Conservation (phyloP, 1,284 basidiomycete genomes). For the Rhizoctonia solani region DNA sequence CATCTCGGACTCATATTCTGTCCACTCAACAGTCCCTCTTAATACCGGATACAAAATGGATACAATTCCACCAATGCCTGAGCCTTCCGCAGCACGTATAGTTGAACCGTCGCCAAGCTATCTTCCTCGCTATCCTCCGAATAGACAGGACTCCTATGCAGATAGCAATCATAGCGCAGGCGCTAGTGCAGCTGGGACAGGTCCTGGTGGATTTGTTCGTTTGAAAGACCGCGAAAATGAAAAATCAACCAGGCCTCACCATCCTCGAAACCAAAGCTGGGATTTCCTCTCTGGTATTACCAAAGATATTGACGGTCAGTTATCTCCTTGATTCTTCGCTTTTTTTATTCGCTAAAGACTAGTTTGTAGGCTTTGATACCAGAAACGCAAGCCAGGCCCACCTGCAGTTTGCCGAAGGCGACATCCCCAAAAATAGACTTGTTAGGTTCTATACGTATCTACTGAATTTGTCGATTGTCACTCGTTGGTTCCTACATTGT, state of each 20-base stretch:
- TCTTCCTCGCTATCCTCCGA: slow-evolving; percentile 21
- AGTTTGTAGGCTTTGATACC: slow-evolving; percentile 41
- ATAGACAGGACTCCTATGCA: slow-evolving; percentile 21
- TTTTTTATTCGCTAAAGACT: slow-evolving; percentile 52
- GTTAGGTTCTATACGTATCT: slow-evolving; percentile 71
- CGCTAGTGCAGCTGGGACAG: not conserved
- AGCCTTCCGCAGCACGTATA: slow-evolving; percentile 22
- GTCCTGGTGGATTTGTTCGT: slow-evolving; percentile 19
- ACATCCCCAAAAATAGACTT: slow-evolving; percentile 50
- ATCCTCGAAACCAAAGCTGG: slow-evolving; percentile 51
- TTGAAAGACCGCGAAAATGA: slow-evolving; percentile 33
- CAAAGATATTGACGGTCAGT: slow-evolving; percentile 59
- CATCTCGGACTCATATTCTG: slow-evolving; percentile 11
- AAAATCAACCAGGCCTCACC: slow-evolving; percentile 7
- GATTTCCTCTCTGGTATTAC: slow-evolving; percentile 58
- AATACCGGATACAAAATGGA: slow-evolving; percentile 21
- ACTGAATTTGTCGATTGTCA: slow-evolving; percentile 75
- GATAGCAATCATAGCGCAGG: slow-evolving; percentile 22
- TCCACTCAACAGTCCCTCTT: slow-evolving; percentile 25
- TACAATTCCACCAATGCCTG: slow-evolving; percentile 4
- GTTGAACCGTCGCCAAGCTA: slow-evolving; percentile 12
- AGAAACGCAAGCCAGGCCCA: slow-evolving; percentile 58
- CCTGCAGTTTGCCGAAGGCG: slow-evolving; percentile 65
- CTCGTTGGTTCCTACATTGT: slow-evolving; percentile 82
- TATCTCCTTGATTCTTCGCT: not conserved